Evolutionary conservation across 2,329 filamentous ascomycete genomes (phyloP).

Genomic region (Ophiostoma sp.): DNA sequence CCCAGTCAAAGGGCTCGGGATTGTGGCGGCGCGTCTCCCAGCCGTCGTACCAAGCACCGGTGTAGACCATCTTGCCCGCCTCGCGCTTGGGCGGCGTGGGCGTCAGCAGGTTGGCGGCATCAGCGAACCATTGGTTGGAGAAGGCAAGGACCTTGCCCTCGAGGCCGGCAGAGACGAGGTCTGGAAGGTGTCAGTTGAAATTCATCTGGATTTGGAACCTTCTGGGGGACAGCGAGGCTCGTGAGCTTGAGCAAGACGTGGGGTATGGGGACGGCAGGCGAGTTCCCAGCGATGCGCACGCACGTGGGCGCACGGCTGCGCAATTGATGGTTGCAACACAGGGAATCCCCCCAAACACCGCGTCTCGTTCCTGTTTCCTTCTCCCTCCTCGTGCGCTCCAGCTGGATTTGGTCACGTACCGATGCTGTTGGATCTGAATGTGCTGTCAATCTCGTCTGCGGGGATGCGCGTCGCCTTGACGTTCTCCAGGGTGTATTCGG

Average conservation of each 20-base stretch:
- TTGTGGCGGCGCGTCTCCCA: conserved; percentile 67
- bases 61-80: conserved; percentile 62
- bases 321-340: not conserved
- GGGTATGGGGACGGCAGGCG: not conserved
- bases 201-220: no score
- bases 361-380: not conserved
- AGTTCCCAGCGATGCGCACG: not conserved
- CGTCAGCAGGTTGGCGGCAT: conserved; percentile 58
- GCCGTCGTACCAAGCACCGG: conserved; percentile 65
- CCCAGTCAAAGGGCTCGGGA: conserved; percentile 59
- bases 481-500: conserved; percentile 52
- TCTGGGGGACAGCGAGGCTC: not conserved
- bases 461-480: conserved; percentile 46
- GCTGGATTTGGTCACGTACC: conserved; percentile 38
- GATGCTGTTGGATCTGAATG: conserved; percentile 56
- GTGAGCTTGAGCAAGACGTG: not conserved
- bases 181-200: conserved; percentile 33
- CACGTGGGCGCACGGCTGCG: conserved; percentile 5
- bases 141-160: conserved; percentile 60
- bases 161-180: conserved; percentile 55
- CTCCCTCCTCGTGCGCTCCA: not conserved
- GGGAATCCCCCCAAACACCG: not conserved
- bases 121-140: conserved; percentile 65
- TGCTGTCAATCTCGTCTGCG: conserved; percentile 53
- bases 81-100: conserved; percentile 58